Conservation (phyloP, 345 rosid species). For the Draba incana region DNA sequence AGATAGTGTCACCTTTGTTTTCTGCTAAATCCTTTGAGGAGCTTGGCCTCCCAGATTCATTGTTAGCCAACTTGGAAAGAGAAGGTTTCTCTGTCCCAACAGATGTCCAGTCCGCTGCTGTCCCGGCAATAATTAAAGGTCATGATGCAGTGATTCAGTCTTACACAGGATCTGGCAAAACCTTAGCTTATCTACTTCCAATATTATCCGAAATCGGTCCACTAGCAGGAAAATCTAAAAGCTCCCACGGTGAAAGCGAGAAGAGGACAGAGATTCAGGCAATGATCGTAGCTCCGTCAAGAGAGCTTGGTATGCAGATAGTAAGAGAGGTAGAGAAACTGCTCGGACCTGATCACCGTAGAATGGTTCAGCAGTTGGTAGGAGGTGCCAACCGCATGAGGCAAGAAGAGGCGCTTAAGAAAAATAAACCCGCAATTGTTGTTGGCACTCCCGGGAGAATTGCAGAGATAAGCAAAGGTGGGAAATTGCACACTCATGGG, state of each 20-base stretch:
- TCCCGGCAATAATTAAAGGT: constrained; percentile 73
- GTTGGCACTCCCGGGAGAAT: constrained; percentile 96
- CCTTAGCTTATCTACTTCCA: constrained; percentile 86
- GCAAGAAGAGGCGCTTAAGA: constrained; percentile 97
- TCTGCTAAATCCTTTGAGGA: constrained; percentile 80
- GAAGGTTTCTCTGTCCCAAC: constrained; percentile 80
- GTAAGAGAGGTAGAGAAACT: constrained; percentile 89
- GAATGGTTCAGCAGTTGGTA: constrained; percentile 87
- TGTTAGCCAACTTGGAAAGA: constrained; percentile 66
- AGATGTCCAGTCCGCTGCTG: constrained; percentile 83
- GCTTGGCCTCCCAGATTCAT: constrained; percentile 74
- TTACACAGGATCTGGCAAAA: constrained; percentile 94
- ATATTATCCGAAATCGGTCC: constrained; percentile 84
- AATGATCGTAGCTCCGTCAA: constrained; percentile 90
- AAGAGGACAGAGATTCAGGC: constrained; percentile 75
- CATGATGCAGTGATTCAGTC: constrained; percentile 89
- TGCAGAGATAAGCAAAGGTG: constrained; percentile 93
- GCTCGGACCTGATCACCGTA: constrained; percentile 77
- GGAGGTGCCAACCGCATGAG: constrained; percentile 95
- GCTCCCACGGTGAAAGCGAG: constrained; percentile 41
- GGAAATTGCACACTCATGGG: constrained; percentile 84
- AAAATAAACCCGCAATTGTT: constrained; percentile 85
- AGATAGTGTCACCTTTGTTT: constrained; percentile 61
- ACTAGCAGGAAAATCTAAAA: constrained; percentile 47
- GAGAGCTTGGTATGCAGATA: constrained; percentile 96